phyloP scores from a whole-genome alignment of 148 eudicot genomes.

The Heliosperma pusillum region DNA sequence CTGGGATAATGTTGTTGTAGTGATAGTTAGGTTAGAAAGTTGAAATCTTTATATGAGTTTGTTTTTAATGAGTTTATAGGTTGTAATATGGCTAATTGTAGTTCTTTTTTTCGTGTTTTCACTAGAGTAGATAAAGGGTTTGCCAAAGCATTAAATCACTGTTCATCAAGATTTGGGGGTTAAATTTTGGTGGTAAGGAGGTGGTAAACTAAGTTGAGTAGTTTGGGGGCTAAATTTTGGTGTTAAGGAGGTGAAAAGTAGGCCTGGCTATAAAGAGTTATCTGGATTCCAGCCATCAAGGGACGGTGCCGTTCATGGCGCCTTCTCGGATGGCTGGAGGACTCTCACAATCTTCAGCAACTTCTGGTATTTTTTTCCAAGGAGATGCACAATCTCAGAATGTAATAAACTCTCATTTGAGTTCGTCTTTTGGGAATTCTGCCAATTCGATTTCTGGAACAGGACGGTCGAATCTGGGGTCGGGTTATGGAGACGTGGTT shows the following conservation, averaged over 20 bases:
- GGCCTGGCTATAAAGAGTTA: slow-evolving; percentile 56
- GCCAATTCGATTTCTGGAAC: slow-evolving; percentile 54
- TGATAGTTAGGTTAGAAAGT: neutral
- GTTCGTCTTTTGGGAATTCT: slow-evolving; percentile 74
- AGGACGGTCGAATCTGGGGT: slow-evolving; percentile 49
- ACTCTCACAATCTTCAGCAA: slow-evolving; percentile 69
- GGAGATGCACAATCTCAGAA: slow-evolving; percentile 70
- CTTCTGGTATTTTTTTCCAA: slow-evolving; percentile 85
- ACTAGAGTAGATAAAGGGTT: slow-evolving; percentile 26
- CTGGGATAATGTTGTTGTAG: too few species aligned
- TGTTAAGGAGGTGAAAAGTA: slow-evolving; percentile 22
- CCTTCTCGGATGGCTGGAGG: slow-evolving; percentile 80
- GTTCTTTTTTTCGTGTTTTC: slow-evolving; percentile 31
- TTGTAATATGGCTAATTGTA: slow-evolving; percentile 29
- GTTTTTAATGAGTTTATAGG: slow-evolving; percentile 12
- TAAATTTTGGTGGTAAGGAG: slow-evolving; percentile 22
- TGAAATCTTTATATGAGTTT: neutral
- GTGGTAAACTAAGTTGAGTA: slow-evolving; percentile 28
- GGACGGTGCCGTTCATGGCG: slow-evolving; percentile 56
- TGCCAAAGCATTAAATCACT: slow-evolving; percentile 26
- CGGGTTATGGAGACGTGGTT: slow-evolving; percentile 61
- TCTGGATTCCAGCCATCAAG: slow-evolving; percentile 57
- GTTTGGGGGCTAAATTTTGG: slow-evolving; percentile 20
- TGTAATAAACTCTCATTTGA: slow-evolving; percentile 63
- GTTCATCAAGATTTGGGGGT: slow-evolving; percentile 25